These are phyloP conservation scores for Gleditsia sinensis DNA, from an alignment of 306 rosid genomes.

Conservation along the genomic window DNA sequence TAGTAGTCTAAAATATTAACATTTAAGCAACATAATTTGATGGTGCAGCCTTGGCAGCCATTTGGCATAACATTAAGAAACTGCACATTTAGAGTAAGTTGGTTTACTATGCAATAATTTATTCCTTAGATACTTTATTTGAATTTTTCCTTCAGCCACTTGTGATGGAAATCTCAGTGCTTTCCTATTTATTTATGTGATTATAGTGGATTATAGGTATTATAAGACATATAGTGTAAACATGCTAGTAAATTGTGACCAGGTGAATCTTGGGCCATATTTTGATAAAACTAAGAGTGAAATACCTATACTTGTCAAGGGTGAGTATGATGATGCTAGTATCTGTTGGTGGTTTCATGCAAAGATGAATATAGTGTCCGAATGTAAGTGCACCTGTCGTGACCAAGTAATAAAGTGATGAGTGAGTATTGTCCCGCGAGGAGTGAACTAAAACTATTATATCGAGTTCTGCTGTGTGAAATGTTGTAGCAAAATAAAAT, in stretches of 20 bases:
- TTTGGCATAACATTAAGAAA: slow-evolving; percentile 22
- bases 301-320: too few species aligned
- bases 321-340: too few species aligned
- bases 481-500: too few species aligned
- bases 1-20: not conserved
- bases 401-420: too few species aligned
- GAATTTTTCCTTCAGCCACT: not conserved
- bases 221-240: not conserved
- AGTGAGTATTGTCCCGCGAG: too few species aligned
- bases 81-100: not conserved
- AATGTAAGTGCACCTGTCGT: too few species aligned
- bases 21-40: not conserved
- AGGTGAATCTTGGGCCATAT: not conserved
- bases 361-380: too few species aligned
- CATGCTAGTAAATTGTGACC: not conserved
- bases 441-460: too few species aligned
- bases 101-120: not conserved
- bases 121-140: not conserved
- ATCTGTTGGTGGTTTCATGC: too few species aligned
- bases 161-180: not conserved
- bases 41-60: not conserved
- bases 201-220: not conserved
- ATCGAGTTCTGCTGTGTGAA: too few species aligned
- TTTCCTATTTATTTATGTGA: not conserved
- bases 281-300: not conserved